These are phyloP conservation scores for Dillenia suffruticosa DNA, from an alignment of 164 flowering plant genomes.

Conservation along the genomic window DNA sequence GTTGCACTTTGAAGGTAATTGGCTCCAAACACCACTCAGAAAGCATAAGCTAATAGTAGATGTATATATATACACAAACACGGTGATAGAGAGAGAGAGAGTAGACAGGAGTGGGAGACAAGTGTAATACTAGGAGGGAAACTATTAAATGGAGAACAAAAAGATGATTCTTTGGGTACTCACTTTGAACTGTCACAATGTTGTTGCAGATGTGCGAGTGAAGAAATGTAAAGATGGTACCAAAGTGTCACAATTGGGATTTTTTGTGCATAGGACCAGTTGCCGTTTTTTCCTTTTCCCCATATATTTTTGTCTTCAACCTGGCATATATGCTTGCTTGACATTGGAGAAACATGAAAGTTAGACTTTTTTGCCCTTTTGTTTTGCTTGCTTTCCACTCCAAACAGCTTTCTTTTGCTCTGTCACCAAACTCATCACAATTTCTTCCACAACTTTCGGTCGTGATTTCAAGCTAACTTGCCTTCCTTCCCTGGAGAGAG, in stretches of 20 bases:
- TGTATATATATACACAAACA: constrained; percentile 5
- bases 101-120: neutral
- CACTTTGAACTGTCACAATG: constrained; percentile 15
- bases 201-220: constrained; percentile 18
- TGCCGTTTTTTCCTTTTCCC: neutral
- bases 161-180: constrained; percentile 32
- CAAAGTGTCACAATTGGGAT: constrained; percentile 10
- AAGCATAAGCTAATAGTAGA: constrained; percentile 1
- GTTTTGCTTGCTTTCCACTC: constrained; percentile 86
- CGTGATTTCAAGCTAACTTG: too few relatives aligned
- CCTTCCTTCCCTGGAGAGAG: too few relatives aligned
- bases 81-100: neutral
- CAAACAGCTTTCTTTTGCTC: constrained; percentile 20
- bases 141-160: constrained; percentile 9
- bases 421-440: neutral
- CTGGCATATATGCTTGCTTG: constrained; percentile 81
- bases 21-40: neutral
- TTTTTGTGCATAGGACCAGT: neutral
- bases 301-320: neutral
- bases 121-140: neutral
- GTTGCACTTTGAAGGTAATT: neutral
- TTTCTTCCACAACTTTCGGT: too few relatives aligned
- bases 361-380: constrained; percentile 27
- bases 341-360: constrained; percentile 32
- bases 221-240: constrained; percentile 20